phyloP scores from a whole-genome alignment of 2,329 filamentous ascomycete genomes.

The Scortechinia acanthostroma region DNA sequence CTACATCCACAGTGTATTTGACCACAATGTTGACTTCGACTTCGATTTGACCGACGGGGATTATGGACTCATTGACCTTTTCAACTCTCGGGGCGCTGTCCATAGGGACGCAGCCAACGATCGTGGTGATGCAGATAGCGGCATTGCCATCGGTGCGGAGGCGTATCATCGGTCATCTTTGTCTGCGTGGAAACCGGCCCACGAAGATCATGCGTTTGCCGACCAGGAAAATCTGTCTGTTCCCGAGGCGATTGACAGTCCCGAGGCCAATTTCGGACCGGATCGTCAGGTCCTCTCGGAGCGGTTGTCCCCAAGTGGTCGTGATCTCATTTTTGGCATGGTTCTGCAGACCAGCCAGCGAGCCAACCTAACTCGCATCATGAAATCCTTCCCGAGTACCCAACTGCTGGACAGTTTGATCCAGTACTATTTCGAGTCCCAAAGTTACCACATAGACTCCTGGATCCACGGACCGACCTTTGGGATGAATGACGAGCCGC shows the following conservation, averaged over 20 bases:
- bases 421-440: not conserved
- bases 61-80: not conserved
- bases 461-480: not conserved
- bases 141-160: not conserved
- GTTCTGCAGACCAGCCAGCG: not conserved
- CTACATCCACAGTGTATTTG: not conserved
- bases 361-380: not conserved
- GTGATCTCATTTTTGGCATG: not conserved
- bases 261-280: not conserved
- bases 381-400: not conserved
- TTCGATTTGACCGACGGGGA: not conserved
- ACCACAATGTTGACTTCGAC: not conserved
- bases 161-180: not conserved
- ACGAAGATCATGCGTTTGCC: not conserved
- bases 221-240: not conserved
- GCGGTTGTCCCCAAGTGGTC: not conserved
- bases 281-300: not conserved
- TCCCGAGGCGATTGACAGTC: not conserved
- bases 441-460: not conserved
- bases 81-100: not conserved
- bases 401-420: not conserved
- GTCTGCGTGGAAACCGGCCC: not conserved
- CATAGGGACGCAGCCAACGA: not conserved
- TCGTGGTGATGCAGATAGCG: not conserved
- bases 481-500: not conserved